These are phyloP conservation scores for Daldinia eschscholtzii DNA, from an alignment of 2,329 filamentous ascomycete species.

Conservation along the genomic window DNA sequence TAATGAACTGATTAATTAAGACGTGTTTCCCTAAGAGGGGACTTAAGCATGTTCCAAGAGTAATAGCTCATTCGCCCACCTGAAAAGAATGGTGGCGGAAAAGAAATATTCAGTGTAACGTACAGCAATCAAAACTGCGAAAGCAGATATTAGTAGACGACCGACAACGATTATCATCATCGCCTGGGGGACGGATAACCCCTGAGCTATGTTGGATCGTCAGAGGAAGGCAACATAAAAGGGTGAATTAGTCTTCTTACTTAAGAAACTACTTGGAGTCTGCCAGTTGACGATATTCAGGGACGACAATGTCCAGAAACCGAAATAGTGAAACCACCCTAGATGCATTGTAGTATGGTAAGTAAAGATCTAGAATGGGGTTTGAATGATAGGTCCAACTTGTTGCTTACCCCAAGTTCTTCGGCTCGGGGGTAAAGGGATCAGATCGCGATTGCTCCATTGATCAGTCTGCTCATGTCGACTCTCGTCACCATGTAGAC, in stretches of 20 bases:
- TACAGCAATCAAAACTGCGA: slow-evolving; percentile 58
- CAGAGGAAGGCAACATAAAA: neutral
- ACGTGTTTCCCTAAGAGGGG: neutral
- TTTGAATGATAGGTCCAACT: slow-evolving; percentile 2
- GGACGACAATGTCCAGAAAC: slow-evolving; percentile 56
- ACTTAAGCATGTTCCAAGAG: neutral
- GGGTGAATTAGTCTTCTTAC: slow-evolving; percentile 26
- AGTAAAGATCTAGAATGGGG: neutral
- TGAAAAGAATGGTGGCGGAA: neutral
- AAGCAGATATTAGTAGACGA: slow-evolving; percentile 57
- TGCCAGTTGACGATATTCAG: slow-evolving; percentile 61
- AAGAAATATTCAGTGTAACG: neutral
- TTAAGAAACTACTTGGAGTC: slow-evolving; percentile 61
- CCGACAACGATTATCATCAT: slow-evolving; percentile 62
- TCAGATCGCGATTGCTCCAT: slow-evolving; percentile 63
- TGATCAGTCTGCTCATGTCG: slow-evolving; percentile 61
- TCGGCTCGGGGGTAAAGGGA: slow-evolving; percentile 57
- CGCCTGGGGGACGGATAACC: slow-evolving; percentile 61
- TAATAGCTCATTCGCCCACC: neutral
- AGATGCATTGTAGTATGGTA: slow-evolving; percentile 16
- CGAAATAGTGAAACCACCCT: slow-evolving; percentile 60
- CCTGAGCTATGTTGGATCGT: slow-evolving; percentile 50
- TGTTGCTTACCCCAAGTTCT: slow-evolving; percentile 58
- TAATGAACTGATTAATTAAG: neutral
- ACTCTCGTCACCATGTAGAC: slow-evolving; percentile 56